These are phyloP conservation scores for Leccinum broughii DNA, from an alignment of 768 basidiomycete genomes.

Conservation along the genomic window DNA sequence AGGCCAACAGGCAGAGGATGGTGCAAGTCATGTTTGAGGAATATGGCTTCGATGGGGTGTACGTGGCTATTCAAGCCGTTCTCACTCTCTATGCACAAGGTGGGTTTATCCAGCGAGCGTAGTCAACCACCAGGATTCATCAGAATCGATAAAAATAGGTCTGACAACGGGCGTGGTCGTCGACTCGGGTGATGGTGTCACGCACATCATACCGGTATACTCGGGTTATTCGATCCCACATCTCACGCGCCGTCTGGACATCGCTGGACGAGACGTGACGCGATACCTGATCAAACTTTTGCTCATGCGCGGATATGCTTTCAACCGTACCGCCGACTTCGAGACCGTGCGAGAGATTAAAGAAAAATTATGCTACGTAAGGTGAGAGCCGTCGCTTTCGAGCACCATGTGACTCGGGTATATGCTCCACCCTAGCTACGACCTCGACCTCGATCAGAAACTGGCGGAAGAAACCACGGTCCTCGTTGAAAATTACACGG, in stretches of 20 bases:
- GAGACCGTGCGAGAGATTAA: conserved; percentile 99
- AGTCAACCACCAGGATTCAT: not conserved
- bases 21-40: conserved; percentile 99
- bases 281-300: conserved; percentile 99
- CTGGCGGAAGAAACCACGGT: conserved; percentile 96
- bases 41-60: conserved; percentile 93
- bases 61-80: conserved; percentile 98
- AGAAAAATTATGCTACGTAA: conserved; percentile 98
- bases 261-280: conserved; percentile 97
- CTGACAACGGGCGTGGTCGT: conserved; percentile 98
- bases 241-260: conserved; percentile 90
- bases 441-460: conserved; percentile 92
- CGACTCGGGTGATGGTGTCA: conserved; percentile 99
- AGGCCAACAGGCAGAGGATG: conserved; percentile 89
- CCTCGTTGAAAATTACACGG: conserved; percentile 94
- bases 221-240: conserved; percentile 96
- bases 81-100: conserved; percentile 98
- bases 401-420: not conserved
- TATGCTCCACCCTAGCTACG: conserved; percentile 60
- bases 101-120: conserved; percentile 39
- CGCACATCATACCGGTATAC: conserved; percentile 98
- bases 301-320: conserved; percentile 99
- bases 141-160: conserved; percentile 48
- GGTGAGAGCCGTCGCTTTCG: conserved; percentile 45
- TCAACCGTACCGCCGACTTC: conserved; percentile 99